Base-by-base conservation (phyloP, 805 yeast species). In the Teunomyces panamensis region DNA sequence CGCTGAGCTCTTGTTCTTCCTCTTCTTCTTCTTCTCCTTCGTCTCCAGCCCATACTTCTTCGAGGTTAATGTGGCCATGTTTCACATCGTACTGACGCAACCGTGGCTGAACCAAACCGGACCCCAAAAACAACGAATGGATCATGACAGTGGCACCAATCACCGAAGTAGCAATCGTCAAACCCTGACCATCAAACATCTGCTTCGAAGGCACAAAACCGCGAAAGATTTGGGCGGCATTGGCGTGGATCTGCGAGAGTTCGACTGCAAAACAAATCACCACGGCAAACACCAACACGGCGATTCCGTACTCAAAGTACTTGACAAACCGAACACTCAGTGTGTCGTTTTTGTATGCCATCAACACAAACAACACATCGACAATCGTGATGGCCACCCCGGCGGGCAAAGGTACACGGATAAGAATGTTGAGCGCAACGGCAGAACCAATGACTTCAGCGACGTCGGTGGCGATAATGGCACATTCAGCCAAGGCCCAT, bases 371-470 rank as follows among this genome's bases (percentile, higher is more conserved):
- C 32, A 75, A 56, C 28, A 76, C 79, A 55, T 76, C 81, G 3
- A 62, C 67, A 10, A 74, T 64, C 17, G 81, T 74, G 42, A 76
- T 58, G 5, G 56, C 69, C 20, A 75, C 77, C 37, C 80, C 81
- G 1, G 79, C 81, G n/a, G 78, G 74, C 30, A 75, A 57, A 1
- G 81, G 80, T 10, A 75, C 60, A 44, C 63, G 65, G 41, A 74
- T 44, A 48, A 76, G 63, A 36, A 76, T 74, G 53, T 76, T 76
- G 52, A 76, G 61, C 0, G 81, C 80, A 48, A 75, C 68, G 10
- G 80, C 79, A n/a, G 76, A 67, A 47, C 81, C 81, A 47, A 76
- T 75, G 32, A 76, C 81, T 55, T 76, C 81, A 8, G 81, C 80
- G n/a, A 75, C 64, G 59, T 76, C 81, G 4, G 81, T 76, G 6